Percentiles rank a stretch among this genome's conserved stretches.
Conservation (phyloP, 768 basidiomycete species). For the Boletus rufocinnamomeus region DNA sequence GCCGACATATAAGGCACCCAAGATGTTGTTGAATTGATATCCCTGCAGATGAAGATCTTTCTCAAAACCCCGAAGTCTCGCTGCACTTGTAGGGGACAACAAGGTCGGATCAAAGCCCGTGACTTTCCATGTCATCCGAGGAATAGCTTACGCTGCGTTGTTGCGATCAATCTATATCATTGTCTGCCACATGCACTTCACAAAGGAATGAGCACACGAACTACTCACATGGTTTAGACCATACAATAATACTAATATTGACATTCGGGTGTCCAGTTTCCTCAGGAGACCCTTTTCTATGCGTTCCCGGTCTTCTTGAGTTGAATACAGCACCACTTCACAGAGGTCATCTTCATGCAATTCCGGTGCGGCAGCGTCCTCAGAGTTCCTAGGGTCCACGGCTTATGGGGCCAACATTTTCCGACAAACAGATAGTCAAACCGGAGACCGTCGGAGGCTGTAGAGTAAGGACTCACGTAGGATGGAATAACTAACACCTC, state of each 20-base stretch:
- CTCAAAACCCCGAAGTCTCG: slow-evolving; percentile 71
- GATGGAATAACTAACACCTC: slow-evolving; percentile 11
- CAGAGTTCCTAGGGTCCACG: slow-evolving; percentile 9
- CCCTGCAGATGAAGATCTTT: slow-evolving; percentile 63
- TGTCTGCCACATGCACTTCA: not conserved
- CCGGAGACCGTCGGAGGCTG: not conserved
- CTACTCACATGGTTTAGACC: slow-evolving; percentile 38
- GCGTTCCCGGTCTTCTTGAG: slow-evolving; percentile 30
- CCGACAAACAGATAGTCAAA: not conserved
- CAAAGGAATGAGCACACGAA: not conserved
- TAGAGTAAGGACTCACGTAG: slow-evolving; percentile 19
- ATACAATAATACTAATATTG: slow-evolving; percentile 38
- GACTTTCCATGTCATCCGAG: not conserved
- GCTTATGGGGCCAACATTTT: not conserved
- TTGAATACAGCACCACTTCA: not conserved
- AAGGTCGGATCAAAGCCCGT: not conserved
- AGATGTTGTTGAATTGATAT: slow-evolving; percentile 62
- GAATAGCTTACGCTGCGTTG: slow-evolving; percentile 55
- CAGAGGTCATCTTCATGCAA: not conserved
- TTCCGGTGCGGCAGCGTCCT: not conserved
- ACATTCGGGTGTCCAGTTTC: slow-evolving; percentile 38
- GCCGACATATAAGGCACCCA: slow-evolving; percentile 69
- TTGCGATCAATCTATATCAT: slow-evolving; percentile 63
- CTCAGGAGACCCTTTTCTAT: slow-evolving; percentile 46
- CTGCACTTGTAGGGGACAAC: slow-evolving; percentile 50